Evolutionary conservation across 805 yeast species (phyloP), one percentile per base, ranked within the genome.

Genomic region (Saturnispora dispora): DNA sequence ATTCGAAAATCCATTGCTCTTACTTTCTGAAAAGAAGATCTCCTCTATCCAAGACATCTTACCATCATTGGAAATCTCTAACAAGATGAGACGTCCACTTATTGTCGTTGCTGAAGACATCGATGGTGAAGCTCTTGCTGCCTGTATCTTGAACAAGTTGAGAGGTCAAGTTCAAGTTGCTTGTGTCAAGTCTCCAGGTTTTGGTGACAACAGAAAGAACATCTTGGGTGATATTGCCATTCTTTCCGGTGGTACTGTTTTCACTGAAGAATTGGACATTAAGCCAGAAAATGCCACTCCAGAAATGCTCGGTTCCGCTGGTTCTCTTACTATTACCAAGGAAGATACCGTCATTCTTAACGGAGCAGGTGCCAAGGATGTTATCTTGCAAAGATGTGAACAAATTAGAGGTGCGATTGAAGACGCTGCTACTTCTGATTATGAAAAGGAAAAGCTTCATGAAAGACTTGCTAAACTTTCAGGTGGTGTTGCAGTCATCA

Each of bases 91-190:
- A 75, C 86, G 96, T 73, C 97, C 99, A 53, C 75, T 93, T 67
- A 75, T 93, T 60, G 87, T 93, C 65, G 72, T 93, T 60, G 96
- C 98, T 55, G 99, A 93, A 75, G 97, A 88, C 64, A 77, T 93
- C 55, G 98, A 91, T 63, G 98, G 98, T 63, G 98, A 93, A 76
- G 99, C 99, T 46, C 78, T 93, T 56, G 98, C 98, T 60, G 97
- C 97, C 58, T 89, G 98, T 73, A 85, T 93, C 63, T 79, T 93
- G 70, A 93, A 93, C 81, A 93, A 93, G 76, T 79, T 93, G 66
- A 86, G 97, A 76, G 97, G 97, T 60, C 98, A 91, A 76, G 97
- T 93, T 55, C 95, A 88, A 72, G 97, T 93, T 55, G 86, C 93
- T 68, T 95, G 93, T 61, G 96, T 93, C 59, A 91, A 90, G 78